Evolutionary conservation across 306 rosid genomes (phyloP), one percentile per base, ranked within the genome.

Genomic region (Trifolium repens): DNA sequence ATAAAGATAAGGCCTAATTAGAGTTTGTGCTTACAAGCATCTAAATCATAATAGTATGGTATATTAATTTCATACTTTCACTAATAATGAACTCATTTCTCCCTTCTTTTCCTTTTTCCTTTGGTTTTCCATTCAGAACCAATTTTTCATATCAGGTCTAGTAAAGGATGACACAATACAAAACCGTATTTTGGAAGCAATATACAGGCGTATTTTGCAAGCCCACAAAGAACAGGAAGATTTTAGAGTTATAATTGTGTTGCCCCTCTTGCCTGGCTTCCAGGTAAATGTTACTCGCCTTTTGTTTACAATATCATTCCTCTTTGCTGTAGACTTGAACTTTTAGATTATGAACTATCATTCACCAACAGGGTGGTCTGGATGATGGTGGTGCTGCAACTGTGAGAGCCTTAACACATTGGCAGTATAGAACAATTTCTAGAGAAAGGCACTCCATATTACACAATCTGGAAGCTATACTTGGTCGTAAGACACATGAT

Each of bases 331-430:
- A 5, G 37, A 71, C 71, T 60, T 57, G 32, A 70, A 65, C 74
- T 1, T 43, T 66, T 62, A 16, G 10, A 9, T 59, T 74, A 30
- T 60, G 32, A 69, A 61, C 73, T 69, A 59, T 53, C 74, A 77
- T 24, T 53, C 78, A 77, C 19, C 70, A 71, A 62, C 87, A 94
- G 98, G 99, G 99, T 53, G 99, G 99, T 70, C 76, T 96, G 67
- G 97, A 96, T 85, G 99, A 96, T 69, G 79, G 89, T 26, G 99
- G 99, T 44, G 99, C 99, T 43, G 99, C 99, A 70, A 90, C 99
- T 22, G 97, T 92, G 81, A 96, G 98, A 89, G 99, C 99, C 60
- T 88, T 92, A 73, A 87, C 96, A 86, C 98, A 96, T 76, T 96
- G 99, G 98, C 99, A 92, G 80, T 88, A 96, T 83, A 91, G 98